Evolutionary conservation across 2,329 filamentous ascomycete species (phyloP), one percentile per base, ranked within the genome.

Genomic region (Lachnellula suecica): DNA sequence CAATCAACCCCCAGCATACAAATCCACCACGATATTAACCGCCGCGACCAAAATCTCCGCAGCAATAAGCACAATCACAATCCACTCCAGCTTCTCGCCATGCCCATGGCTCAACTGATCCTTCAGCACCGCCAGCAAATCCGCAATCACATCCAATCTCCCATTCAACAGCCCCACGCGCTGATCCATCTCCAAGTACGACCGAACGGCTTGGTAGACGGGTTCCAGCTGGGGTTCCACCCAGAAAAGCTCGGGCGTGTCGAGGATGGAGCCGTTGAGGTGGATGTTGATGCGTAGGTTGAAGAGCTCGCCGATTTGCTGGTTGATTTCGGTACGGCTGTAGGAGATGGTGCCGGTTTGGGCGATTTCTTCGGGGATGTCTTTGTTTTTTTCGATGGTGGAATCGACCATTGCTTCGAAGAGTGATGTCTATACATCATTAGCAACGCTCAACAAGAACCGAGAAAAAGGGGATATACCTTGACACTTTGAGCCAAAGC

Each of bases 261-360:
- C 94, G 35, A 99, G 85, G 5, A 99, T 92, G 25, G 90, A 96
- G 29, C 94, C 94, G 70, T 97, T 96, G 46, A 99, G 81, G 72
- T 99, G 95, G 66, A 99, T 97, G 70, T 94, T 97, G 74, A 99
- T 97, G 54, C 94, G 85, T 27, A 99, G 77, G 67, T 99, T 97
- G 72, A 99, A 99, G 49, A 99, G 83, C 74, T 99, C 92, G 69
- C 94, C 94, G 56, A 99, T 97, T 72, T 97, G 92, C 92, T 97
- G 97, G 77, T 97, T 97, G 77, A 99, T 97, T 69, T 97, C 85
- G 53, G 85, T 84, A 40, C 93, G 85, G 53, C 86, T 91, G 53
- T 99, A 83, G 50, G 89, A 87, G 66, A 99, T 94, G 66, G 92
- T 94, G 58, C 94, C 94, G 0, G 93, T 97, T 59, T 89, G 76